These are phyloP conservation scores for Gloeostereum incarnatum DNA, from an alignment of 768 basidiomycete species.

Conservation along the genomic window DNA sequence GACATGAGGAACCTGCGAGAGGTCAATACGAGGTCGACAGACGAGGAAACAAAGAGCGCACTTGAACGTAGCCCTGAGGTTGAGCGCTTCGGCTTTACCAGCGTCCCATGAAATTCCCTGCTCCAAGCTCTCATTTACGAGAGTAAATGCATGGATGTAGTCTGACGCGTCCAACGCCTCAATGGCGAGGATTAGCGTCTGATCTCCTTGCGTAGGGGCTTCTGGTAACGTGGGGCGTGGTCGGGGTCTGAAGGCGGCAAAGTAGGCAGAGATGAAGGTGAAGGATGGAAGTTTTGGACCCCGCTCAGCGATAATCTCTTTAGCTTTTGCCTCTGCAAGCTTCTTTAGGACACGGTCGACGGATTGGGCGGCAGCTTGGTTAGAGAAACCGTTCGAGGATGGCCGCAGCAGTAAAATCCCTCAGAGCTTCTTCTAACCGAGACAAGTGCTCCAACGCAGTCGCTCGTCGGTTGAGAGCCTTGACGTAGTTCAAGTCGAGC, in stretches of 20 bases:
- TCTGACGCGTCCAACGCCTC: conserved; percentile 80
- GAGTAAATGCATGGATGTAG: conserved; percentile 69
- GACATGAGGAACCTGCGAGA: conserved; percentile 75
- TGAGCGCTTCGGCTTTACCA: conserved; percentile 81
- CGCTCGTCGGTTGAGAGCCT: conserved; percentile 85
- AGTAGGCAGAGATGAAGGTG: conserved; percentile 92
- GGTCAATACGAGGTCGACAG: background rate
- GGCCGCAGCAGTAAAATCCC: conserved; percentile 94
- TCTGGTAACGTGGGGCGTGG: conserved; percentile 66
- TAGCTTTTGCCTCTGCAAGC: conserved; percentile 62
- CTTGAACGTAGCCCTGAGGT: conserved; percentile 96
- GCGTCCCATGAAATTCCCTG: conserved; percentile 74
- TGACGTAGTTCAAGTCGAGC: conserved; percentile 80
- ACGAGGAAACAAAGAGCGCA: conserved; percentile 23
- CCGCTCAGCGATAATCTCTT: conserved; percentile 56
- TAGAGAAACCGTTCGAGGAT: conserved; percentile 92
- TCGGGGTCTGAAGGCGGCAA: conserved; percentile 90
- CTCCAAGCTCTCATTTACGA: conserved; percentile 79
- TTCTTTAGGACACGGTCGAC: conserved; percentile 93
- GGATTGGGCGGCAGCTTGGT: conserved; percentile 62
- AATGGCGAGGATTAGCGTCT: conserved; percentile 71
- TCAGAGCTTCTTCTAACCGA: conserved; percentile 64
- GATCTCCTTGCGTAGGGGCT: conserved; percentile 69
- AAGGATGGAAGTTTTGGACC: conserved; percentile 78
- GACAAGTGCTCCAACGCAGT: conserved; percentile 74